phyloP scores from a whole-genome alignment of 805 yeast genomes.

The Blastobotrys chiropterorum region DNA sequence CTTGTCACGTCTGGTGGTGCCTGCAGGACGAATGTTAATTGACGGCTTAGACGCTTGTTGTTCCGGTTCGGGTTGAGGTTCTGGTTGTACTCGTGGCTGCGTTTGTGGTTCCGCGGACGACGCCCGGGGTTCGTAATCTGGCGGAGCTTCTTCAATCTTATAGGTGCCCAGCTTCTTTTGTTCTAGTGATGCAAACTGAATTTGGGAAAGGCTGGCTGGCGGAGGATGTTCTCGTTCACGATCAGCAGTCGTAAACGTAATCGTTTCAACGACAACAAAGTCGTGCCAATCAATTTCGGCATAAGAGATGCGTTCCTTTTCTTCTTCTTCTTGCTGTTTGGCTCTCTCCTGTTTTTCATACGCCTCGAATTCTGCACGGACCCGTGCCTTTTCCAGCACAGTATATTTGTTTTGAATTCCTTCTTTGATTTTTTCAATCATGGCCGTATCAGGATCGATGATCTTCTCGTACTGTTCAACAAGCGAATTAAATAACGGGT shows the following conservation, averaged over 20 bases:
- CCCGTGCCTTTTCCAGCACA: constrained; percentile 43
- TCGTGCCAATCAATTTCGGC: constrained; percentile 87
- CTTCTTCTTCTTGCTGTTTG: constrained; percentile 32
- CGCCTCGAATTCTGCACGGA: constrained; percentile 50
- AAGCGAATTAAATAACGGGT: constrained; percentile 44
- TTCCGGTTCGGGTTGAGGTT: constrained; percentile 7
- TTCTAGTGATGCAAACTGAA: constrained; percentile 56
- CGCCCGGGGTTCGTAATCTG: constrained; percentile 29
- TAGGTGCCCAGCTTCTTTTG: constrained; percentile 38
- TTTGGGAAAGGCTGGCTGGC: constrained; percentile 50
- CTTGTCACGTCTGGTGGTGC: constrained; percentile 64
- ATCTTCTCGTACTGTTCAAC: constrained; percentile 50
- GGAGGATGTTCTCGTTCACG: constrained; percentile 43
- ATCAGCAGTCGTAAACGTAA: constrained; percentile 51
- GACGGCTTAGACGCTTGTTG: constrained; percentile 11
- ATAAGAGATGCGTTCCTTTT: constrained; percentile 45
- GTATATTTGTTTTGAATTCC: constrained; percentile 30
- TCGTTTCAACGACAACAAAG: constrained; percentile 62
- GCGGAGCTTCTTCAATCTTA: constrained; percentile 39
- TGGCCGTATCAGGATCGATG: constrained; percentile 20
- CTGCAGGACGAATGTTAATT: constrained; percentile 64
- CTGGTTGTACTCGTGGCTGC: background rate
- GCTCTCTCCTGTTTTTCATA: constrained; percentile 33
- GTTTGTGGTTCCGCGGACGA: background rate
- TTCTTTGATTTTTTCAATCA: constrained; percentile 20